phyloP scores from a whole-genome alignment of 2,329 filamentous ascomycete genomes.

The Trichoderma arundinaceum region DNA sequence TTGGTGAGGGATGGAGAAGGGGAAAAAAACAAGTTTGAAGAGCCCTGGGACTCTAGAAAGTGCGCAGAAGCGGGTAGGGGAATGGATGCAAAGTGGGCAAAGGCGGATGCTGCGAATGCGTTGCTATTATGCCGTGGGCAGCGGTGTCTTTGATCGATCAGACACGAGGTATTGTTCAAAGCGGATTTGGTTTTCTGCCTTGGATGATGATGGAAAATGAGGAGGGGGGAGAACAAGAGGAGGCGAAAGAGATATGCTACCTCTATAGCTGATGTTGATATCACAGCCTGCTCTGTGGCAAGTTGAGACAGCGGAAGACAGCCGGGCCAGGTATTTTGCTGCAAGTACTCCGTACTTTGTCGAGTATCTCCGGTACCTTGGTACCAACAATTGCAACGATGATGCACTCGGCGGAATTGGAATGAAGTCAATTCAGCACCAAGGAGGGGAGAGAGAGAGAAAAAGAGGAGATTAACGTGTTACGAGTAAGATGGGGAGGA shows the following conservation, averaged over 20 bases:
- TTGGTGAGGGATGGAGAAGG: background rate
- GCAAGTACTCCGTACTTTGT: too few relatives aligned
- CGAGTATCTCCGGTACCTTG: too few relatives aligned
- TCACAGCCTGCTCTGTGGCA: slow-evolving; percentile 17
- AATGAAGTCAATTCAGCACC: slow-evolving; percentile 22
- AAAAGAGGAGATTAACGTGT: slow-evolving; percentile 9
- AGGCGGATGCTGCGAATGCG: slow-evolving; percentile 9
- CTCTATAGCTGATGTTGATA: slow-evolving; percentile 8
- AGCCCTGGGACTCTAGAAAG: slow-evolving; percentile 5
- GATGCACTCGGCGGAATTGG: slow-evolving; percentile 12
- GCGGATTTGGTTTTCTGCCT: background rate
- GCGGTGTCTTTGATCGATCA: slow-evolving; percentile 11
- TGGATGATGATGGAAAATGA: slow-evolving; percentile 1
- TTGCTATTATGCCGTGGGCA: slow-evolving; percentile 11
- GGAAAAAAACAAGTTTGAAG: slow-evolving; percentile 20
- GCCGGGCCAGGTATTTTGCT: slow-evolving; percentile 20
- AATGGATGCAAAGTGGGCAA: slow-evolving; percentile 1
- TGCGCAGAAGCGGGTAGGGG: slow-evolving; percentile 12
- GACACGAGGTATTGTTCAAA: background rate
- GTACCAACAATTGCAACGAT: slow-evolving; percentile 12
- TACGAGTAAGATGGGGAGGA: slow-evolving; percentile 1
- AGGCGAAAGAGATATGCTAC: slow-evolving; percentile 21
- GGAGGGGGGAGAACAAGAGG: background rate
- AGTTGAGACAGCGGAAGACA: slow-evolving; percentile 16
- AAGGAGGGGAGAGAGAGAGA: slow-evolving; percentile 3